These are phyloP conservation scores for Pelargonium nanum DNA, from an alignment of 345 rosid species.

Conservation along the genomic window DNA sequence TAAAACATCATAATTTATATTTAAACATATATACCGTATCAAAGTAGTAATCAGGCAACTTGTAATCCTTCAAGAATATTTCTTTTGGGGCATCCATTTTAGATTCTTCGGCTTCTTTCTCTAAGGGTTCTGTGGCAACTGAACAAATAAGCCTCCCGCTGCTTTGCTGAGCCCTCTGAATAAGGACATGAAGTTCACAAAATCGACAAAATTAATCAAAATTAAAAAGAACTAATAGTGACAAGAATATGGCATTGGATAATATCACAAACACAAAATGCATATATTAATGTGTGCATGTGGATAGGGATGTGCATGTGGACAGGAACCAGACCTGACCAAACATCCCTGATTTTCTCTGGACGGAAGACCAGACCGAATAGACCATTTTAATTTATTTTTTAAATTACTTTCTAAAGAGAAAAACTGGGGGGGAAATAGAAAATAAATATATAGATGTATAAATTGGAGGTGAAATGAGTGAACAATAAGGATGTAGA, in stretches of 20 bases:
- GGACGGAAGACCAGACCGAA: no score
- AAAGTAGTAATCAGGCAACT: slow-evolving; percentile 83
- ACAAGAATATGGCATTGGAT: background rate
- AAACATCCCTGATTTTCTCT: no score
- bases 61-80: slow-evolving; percentile 88
- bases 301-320: no score
- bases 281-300: no score
- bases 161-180: slow-evolving; percentile 47
- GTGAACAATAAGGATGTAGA: no score
- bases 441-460: no score
- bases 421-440: no score
- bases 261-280: no score
- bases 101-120: slow-evolving; percentile 51
- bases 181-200: slow-evolving; percentile 7
- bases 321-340: no score
- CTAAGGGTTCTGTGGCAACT: slow-evolving; percentile 52
- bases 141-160: slow-evolving; percentile 61
- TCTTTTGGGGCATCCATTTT: slow-evolving; percentile 81
- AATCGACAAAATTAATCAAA: slow-evolving; percentile 14
- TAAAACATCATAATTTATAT: background rate
- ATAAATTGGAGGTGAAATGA: no score
- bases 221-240: background rate
- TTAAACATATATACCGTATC: slow-evolving; percentile 41
- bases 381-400: no score
- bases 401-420: no score